These are phyloP conservation scores for Cordyceps militaris DNA, from an alignment of 2,329 filamentous ascomycete species.

Conservation along the genomic window DNA sequence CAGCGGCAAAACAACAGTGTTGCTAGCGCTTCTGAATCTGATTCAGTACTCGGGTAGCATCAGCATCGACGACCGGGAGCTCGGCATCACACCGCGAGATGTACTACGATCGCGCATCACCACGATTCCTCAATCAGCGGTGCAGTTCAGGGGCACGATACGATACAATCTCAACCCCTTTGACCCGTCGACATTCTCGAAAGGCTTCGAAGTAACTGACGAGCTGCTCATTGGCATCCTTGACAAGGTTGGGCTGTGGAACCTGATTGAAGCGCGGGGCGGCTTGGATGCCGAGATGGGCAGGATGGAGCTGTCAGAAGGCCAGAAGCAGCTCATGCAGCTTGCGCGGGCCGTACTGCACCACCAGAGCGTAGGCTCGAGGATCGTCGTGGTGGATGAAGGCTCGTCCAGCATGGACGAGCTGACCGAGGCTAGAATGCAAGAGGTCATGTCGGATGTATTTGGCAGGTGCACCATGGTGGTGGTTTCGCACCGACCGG, in stretches of 20 bases:
- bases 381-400: slow-evolving; percentile 1
- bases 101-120: slow-evolving; percentile 22
- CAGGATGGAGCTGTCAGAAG: slow-evolving; percentile 10
- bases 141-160: neutral
- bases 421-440: slow-evolving; percentile 20
- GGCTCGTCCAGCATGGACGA: slow-evolving; percentile 28
- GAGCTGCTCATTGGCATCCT: slow-evolving; percentile 8
- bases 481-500: slow-evolving; percentile 12
- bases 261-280: slow-evolving; percentile 1
- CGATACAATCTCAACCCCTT: slow-evolving; percentile 8
- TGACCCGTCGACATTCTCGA: neutral
- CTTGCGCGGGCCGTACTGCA: slow-evolving; percentile 20
- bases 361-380: slow-evolving; percentile 3
- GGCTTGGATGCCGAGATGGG: slow-evolving; percentile 11
- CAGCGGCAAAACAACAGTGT: slow-evolving; percentile 1
- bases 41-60: slow-evolving; percentile 3
- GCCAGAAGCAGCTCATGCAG: slow-evolving; percentile 15
- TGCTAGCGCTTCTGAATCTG: neutral
- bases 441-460: slow-evolving; percentile 1
- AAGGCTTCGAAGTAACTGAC: neutral
- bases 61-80: slow-evolving; percentile 8
- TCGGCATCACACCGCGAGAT: neutral
- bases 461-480: slow-evolving; percentile 12
- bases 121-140: slow-evolving; percentile 21
- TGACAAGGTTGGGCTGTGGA: slow-evolving; percentile 11